Evolutionary conservation across 202 grass and related monocot genomes (phyloP), one percentile per base, ranked within the genome.

Genomic region (Carex arenaria): DNA sequence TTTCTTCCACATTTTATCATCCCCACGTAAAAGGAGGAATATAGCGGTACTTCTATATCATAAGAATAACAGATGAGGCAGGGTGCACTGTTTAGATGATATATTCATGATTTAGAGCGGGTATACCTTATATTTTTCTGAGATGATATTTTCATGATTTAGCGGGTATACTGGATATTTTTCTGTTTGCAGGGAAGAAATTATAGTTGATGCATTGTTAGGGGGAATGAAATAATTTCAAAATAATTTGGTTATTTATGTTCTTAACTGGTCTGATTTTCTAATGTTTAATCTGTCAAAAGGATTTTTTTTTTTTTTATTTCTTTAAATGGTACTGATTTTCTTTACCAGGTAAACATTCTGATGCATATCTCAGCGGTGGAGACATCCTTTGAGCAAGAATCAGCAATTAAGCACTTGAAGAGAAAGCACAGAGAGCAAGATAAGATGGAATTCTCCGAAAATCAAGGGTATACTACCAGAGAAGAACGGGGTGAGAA

Each of bases 301-400:
- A 72, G 1, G 14, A 26, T 72, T 67, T 28, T 72, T n/a, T n/a
- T n/a, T 23, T 49, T 49, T 49, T 65, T 65, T 9, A 22, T 14
- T 72, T 72, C 40, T 14, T 72, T 70, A 70, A 70, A 36, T 67
- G 13, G 22, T 26, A 66, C 22, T 72, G 5, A 38, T 65, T 65
- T 59, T 23, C 28, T 84, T 82, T 89, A 17, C 61, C 55, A 98
- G 95, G 91, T 98, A 78, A 98, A 98, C 67, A 86, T 98, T 84
- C 83, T 98, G 87, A 89, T 94, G 88, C 93, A 98, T 86, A 90
- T 71, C 84, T 55, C 68, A 22, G 64, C 91, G 68, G 91, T 92
- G 80, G 4, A 28, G n/a, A 71, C 82, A 54, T 82, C 77, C 40
- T 1, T 26, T 32, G 67, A 88, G 73, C 89, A 93, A 84, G 52